Percentiles rank a stretch among this genome's conserved stretches.
Conservation (phyloP, 495 filamentous ascomycete genomes). For the Xylaria castorea region DNA sequence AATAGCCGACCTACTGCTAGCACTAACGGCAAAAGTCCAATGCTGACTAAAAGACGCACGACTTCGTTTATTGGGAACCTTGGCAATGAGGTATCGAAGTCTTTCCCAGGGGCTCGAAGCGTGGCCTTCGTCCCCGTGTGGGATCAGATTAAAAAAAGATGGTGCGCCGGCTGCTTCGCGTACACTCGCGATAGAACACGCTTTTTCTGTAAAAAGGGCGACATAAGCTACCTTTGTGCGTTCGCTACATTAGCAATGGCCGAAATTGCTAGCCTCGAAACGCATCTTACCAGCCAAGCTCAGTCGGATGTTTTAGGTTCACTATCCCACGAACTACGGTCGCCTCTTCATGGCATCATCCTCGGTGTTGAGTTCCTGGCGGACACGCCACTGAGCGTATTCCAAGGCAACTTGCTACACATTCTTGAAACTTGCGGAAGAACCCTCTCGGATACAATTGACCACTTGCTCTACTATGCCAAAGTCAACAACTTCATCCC, state of each 20-base stretch:
- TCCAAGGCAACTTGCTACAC: conserved; percentile 67
- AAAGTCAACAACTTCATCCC: conserved; percentile 62
- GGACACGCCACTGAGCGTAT: conserved; percentile 54
- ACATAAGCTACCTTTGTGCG: conserved; percentile 50
- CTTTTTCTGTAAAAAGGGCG: conserved; percentile 49
- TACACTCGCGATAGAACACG: conserved; percentile 59
- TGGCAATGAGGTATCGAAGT: conserved; percentile 12
- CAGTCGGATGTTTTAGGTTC: conserved; percentile 75
- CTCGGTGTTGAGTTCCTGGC: conserved; percentile 73
- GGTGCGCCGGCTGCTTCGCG: conserved; percentile 70
- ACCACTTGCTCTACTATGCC: conserved; percentile 72
- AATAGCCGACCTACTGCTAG: background rate
- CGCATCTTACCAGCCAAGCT: conserved; percentile 46
- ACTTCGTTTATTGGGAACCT: conserved; percentile 19
- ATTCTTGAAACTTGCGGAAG: conserved; percentile 76
- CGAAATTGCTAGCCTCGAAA: conserved; percentile 58
- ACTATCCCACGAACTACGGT: conserved; percentile 77
- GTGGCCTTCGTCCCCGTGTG: conserved; percentile 67
- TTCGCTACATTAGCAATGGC: conserved; percentile 67
- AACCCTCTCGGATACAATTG: conserved; percentile 77
- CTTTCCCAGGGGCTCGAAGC: conserved; percentile 57
- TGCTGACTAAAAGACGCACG: conserved; percentile 9
- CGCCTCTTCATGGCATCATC: conserved; percentile 76
- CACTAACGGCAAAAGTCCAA: conserved; percentile 17
- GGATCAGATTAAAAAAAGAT: conserved; percentile 69